Percentiles rank a stretch among this genome's conserved stretches.
Evolutionary conservation across 768 basidiomycete genomes (phyloP).

Genomic region (Suillus sp.): DNA sequence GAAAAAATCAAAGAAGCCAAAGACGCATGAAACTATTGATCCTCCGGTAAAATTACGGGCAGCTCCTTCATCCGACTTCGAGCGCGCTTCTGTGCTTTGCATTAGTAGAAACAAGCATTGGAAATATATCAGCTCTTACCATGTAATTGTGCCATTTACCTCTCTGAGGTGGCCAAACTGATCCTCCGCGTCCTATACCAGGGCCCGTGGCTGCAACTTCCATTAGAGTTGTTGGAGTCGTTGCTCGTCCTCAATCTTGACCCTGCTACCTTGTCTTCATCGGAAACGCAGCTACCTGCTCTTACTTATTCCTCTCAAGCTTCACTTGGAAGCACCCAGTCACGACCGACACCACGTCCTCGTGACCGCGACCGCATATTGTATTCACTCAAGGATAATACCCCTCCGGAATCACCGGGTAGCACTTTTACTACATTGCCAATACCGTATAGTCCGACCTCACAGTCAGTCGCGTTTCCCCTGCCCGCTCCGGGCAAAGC

Average conservation of each 20-base stretch:
- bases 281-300: conserved; percentile 45
- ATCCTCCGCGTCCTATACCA: conserved; percentile 32
- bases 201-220: conserved; percentile 93
- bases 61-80: conserved; percentile 41
- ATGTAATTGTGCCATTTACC: conserved; percentile 52
- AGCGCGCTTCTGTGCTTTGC: conserved; percentile 68
- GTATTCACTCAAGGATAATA: conserved; percentile 42
- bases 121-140: conserved; percentile 91
- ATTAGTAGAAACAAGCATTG: conserved; percentile 95
- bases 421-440: conserved; percentile 38
- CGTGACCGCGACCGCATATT: conserved; percentile 48
- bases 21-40: conserved; percentile 41
- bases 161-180: background rate
- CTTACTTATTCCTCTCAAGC: conserved; percentile 17
- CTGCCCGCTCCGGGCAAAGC: conserved; percentile 63
- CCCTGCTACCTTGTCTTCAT: conserved; percentile 58
- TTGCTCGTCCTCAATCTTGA: conserved; percentile 78
- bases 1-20: conserved; percentile 59
- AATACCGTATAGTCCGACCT: conserved; percentile 30
- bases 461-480: conserved; percentile 49
- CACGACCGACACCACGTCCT: conserved; percentile 26
- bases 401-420: conserved; percentile 50
- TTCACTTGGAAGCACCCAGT: conserved; percentile 15
- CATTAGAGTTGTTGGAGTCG: conserved; percentile 82
- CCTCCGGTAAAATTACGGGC: conserved; percentile 34